Evolutionary conservation across 2,329 filamentous ascomycete species (phyloP), one percentile per base, ranked within the genome.

Genomic region (Alternaria novae-zelandiae): DNA sequence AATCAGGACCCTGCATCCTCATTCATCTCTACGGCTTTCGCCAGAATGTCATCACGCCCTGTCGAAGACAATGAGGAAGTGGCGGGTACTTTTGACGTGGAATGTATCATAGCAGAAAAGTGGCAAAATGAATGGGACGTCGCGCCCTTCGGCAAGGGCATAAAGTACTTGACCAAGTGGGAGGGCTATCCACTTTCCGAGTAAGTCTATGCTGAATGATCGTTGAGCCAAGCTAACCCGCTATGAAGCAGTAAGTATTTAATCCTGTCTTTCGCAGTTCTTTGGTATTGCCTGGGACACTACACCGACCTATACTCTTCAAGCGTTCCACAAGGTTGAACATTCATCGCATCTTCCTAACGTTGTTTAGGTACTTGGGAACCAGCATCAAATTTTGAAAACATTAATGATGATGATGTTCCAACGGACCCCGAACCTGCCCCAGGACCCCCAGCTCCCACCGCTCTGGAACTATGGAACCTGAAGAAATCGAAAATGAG

Each of bases 141-240:
- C 9, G 57, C 73, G 5, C 75, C 75, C 11, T 78, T 32, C 20
- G 46, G 21, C 6, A 49, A 57, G 21, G 58, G 30, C 4, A 58
- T 78, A 70, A 59, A 80, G 23, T 93, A 88, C 72, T 83, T 93
- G 2, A 85, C 92, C 21, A 84, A 87, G 63, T 93, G 90, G 91
- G 80, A 82, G 25, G 84, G 82, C 2, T 94, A 90, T 70, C 81
- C 83, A 2, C 65, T 88, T 26, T 61, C 76, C 45, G 57, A 66
- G 73, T 76, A 67, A 63, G 66, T 57, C 11, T 36, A 20, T 51
- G 26, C 5, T 10, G 15, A 50, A n/a, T 11, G 26, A 21, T 50
- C 4, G 12, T 49, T 20, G 28, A 49, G 36, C 13, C 28, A 15
- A 30, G 49, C 23, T 58, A 51, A 66, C 45, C 44, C n/a, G 30